Base-by-base conservation (phyloP, 257 asterid genomes). In the Penstemon barbatus region DNA sequence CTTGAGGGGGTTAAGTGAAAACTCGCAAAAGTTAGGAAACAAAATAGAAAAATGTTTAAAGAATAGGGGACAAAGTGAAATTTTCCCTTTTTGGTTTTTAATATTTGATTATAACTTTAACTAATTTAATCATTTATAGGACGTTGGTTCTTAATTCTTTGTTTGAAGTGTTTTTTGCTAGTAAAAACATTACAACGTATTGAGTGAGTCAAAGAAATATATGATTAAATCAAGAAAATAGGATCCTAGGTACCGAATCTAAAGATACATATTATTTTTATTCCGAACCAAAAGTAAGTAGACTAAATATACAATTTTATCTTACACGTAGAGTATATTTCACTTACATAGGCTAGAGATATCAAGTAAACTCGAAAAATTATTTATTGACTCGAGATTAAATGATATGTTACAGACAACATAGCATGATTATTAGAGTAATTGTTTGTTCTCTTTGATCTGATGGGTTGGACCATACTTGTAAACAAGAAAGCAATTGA, bases 351-450 rank as follows among this genome's bases (percentile, higher is more conserved):
- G 0, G 40, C 50, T 3, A 66, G 53, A 52, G 3, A 19, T 15
- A 33, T 11, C 61, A 25, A 54, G 43, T 33, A 8, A 48, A 9
- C 33, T 25, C 33, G 10, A 8, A 53, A 38, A 59, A 42, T 7
- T 6, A 36, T 61, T 41, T 63, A 63, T 63, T 69, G 50, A 76
- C 54, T 43, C 57, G 15, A 49, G 7, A 65, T 12, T 55, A 25
- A 54, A 49, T 5, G 6, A 51, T 38, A 63, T 43, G 40, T 38
- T 33, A 65, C 60, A 57, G 8, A 51, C 8, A 9, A 6, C 44
- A 7, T 63, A 39, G 12, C 62, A 10, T 13, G 58, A 15, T 18
- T 59, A 63, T 55, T 41, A 8, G 4, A 43, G 18, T 15, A 7
- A 40, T 11, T 48, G 66, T 25, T 9, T 56, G 57, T 48, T 43